Evolutionary conservation across 345 rosid species (phyloP), one percentile per base, ranked within the genome.

Genomic region (sweet orange (Citrus sinensis)): DNA sequence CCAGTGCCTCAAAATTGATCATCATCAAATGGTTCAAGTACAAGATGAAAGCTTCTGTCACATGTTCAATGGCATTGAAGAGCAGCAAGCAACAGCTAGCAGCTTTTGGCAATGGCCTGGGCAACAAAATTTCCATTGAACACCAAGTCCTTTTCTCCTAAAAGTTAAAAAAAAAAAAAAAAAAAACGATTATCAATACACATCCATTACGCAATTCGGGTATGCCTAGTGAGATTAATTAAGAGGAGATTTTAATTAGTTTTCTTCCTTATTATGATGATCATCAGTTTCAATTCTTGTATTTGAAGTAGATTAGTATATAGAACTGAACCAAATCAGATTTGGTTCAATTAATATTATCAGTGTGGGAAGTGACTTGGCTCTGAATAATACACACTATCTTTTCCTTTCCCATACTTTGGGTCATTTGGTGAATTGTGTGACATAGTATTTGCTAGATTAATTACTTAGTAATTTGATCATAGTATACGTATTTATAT

Each of bases 61-160:
- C 85, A 86, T 93, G 88, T 91, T 91, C 81, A 90, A 84, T 85
- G 88, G 89, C 16, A 90, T 90, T 2, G 95, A 91, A 68, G 95
- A 93, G 80, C 90, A 89, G 61, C 92, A 91, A 70, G 25, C 70
- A 32, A 39, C 24, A 65, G 62, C 65, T 19, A 87, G 89, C 11
- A 87, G 89, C 14, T 88, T 88, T 37, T 93, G 97, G 97, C 70
- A 90, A 71, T 93, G 97, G 95, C 78, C 88, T 61, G 95, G 91
- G 58, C 94, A 91, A 39, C 88, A 88, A 80, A 86, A 80, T 72
- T 89, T 78, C 86, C 90, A 87, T 67, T 90, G 75, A 86, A 78
- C 70, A 74, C 16, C 61, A 79, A 77, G 24, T 75, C 37, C 79
- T 77, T 32, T 27, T 27, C 72, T 59, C 55, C 29, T 40, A 24